phyloP scores from a whole-genome alignment of 768 basidiomycete species.

The Russula vinacea region DNA sequence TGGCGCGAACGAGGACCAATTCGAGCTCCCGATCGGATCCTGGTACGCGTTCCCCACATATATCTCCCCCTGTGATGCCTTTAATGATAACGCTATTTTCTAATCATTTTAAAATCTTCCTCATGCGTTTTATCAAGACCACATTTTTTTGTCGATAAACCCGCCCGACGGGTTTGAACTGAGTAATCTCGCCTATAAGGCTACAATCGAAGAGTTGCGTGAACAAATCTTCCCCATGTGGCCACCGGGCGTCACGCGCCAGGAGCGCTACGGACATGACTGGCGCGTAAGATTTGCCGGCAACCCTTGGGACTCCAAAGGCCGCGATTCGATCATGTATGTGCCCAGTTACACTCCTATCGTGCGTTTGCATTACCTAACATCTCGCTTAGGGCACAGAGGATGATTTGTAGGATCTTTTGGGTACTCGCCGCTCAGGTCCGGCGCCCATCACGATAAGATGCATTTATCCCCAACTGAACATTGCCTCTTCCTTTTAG shows the following conservation, averaged over 20 bases:
- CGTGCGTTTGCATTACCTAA: conserved; percentile 17
- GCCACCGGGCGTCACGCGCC: conserved; percentile 59
- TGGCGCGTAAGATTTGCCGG: conserved; percentile 65
- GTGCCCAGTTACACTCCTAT: conserved; percentile 25
- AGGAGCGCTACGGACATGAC: conserved; percentile 43
- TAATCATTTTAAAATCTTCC: background rate
- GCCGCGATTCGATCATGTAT: conserved; percentile 53
- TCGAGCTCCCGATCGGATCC: conserved; percentile 35
- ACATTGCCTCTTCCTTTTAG: conserved; percentile 38
- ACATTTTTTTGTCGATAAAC: conserved; percentile 69
- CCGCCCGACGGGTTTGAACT: conserved; percentile 60
- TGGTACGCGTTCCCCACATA: conserved; percentile 29
- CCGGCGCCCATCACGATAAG: conserved; percentile 32
- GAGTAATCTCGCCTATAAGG: conserved; percentile 46
- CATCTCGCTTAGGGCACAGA: conserved; percentile 47
- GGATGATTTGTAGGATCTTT: conserved; percentile 59
- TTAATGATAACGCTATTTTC: conserved; percentile 12
- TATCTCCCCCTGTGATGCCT: conserved; percentile 2
- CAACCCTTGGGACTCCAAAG: conserved; percentile 64
- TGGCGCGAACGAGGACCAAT: conserved; percentile 38
- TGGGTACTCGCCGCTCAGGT: conserved; percentile 58
- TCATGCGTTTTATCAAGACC: conserved; percentile 45
- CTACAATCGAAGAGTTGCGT: conserved; percentile 57
- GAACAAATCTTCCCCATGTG: conserved; percentile 58
- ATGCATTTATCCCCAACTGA: conserved; percentile 17